phyloP scores from a whole-genome alignment of 306 rosid genomes.

The Prunus mume region DNA sequence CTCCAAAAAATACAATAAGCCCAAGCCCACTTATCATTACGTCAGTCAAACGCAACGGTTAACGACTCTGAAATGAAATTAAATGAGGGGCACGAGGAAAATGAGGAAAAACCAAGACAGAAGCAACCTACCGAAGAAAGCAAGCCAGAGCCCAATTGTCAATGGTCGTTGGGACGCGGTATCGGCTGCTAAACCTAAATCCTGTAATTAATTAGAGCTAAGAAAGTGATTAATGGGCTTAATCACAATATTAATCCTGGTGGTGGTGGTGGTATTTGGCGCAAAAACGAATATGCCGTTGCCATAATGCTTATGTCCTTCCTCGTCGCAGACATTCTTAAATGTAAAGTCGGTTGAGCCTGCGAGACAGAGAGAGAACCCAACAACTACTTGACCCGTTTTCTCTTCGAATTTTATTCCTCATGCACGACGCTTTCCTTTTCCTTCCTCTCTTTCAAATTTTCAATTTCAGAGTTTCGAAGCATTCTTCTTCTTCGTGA shows the following conservation, averaged over 20 bases:
- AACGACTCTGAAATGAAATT: not conserved
- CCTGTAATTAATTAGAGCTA: too few relatives aligned
- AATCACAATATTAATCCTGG: too few relatives aligned
- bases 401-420: not conserved
- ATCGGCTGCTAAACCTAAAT: too few relatives aligned
- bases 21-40: not conserved
- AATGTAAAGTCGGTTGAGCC: conserved; percentile 32
- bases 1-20: too few relatives aligned
- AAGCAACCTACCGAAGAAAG: not conserved
- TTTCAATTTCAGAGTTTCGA: not conserved
- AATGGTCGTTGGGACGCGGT: not conserved
- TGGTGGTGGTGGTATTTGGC: not conserved
- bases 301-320: not conserved
- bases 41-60: not conserved
- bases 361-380: not conserved
- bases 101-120: not conserved
- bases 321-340: conserved; percentile 42
- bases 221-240: too few relatives aligned
- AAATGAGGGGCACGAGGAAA: not conserved
- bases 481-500: not conserved
- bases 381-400: not conserved
- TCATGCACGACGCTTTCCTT: not conserved
- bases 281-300: conserved; percentile 23
- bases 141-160: not conserved
- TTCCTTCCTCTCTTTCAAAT: not conserved